Evolutionary conservation across 345 rosid genomes (phyloP).

Genomic region (Gossypium sturtianum): DNA sequence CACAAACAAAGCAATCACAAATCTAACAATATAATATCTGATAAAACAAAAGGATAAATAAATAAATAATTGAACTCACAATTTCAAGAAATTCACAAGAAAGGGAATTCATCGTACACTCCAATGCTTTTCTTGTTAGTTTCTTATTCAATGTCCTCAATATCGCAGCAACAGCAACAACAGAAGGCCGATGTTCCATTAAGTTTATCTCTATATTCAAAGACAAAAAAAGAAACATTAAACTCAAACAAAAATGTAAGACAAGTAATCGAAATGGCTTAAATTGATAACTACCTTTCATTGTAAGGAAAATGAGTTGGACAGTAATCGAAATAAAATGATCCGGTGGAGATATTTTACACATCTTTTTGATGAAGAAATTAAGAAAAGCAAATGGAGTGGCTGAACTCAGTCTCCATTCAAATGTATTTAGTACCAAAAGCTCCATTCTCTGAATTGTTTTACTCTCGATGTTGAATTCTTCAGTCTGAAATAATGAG

Average conservation of each 20-base stretch:
- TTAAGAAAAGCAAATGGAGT: conserved; percentile 49
- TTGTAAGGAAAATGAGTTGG: conserved; percentile 24
- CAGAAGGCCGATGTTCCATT: conserved; percentile 44
- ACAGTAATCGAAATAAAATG: conserved; percentile 13
- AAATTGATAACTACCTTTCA: conserved; percentile 30
- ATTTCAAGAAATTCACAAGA: conserved; percentile 34
- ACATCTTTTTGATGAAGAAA: conserved; percentile 29
- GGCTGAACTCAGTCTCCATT: conserved; percentile 52
- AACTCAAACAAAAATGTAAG: background rate
- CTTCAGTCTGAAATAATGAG: conserved; percentile 35
- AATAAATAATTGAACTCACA: conserved; percentile 30
- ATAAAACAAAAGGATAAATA: background rate
- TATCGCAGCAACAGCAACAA: conserved; percentile 48
- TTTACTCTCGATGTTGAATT: conserved; percentile 30
- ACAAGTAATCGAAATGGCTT: background rate
- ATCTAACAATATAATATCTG: background rate
- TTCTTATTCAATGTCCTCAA: conserved; percentile 32
- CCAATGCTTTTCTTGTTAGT: conserved; percentile 36
- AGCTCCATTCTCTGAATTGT: conserved; percentile 66
- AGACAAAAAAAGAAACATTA: background rate
- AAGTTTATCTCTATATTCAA: conserved; percentile 33
- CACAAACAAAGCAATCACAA: background rate
- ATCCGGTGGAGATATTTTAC: conserved; percentile 18
- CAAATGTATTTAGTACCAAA: conserved; percentile 45
- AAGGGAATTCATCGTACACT: conserved; percentile 27